Percentiles rank a stretch among this genome's conserved stretches.
Conservation (phyloP, 306 rosid genomes). For the Trifolium subterraneum region DNA sequence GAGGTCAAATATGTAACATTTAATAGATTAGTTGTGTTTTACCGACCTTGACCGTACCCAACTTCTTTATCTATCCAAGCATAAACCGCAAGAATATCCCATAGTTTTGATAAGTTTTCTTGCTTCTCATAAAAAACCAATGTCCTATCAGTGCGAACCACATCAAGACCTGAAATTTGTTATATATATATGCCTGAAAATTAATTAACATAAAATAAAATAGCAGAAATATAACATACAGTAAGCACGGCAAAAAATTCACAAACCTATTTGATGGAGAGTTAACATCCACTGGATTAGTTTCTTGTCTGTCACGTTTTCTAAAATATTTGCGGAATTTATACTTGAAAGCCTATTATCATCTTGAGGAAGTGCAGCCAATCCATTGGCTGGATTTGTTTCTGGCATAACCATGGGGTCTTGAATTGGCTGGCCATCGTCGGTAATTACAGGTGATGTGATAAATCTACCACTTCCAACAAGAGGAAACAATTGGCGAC, state of each 20-base stretch:
- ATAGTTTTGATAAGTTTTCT: conserved; percentile 87
- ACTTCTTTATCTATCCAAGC: conserved; percentile 96
- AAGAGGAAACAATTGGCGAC: conserved; percentile 83
- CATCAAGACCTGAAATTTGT: conserved; percentile 86
- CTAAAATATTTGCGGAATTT: conserved; percentile 47
- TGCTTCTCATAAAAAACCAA: conserved; percentile 90
- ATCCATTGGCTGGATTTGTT: conserved; percentile 59
- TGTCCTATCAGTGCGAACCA: conserved; percentile 96
- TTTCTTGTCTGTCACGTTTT: conserved; percentile 66
- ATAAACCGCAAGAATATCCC: conserved; percentile 97
- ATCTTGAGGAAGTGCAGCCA: conserved; percentile 50
- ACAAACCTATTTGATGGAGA: conserved; percentile 96
- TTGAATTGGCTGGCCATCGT: conserved; percentile 81
- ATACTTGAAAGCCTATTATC: conserved; percentile 38
- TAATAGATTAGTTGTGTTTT: conserved; percentile 3
- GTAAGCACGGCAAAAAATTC: conserved; percentile 12
- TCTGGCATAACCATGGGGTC: conserved; percentile 78
- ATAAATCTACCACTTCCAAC: conserved; percentile 94
- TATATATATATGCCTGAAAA: conserved; percentile 9
- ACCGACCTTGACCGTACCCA: conserved; percentile 95
- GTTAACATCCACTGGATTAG: conserved; percentile 94
- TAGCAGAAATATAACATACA: conserved; percentile 3
- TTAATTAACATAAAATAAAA: neutral
- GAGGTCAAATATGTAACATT: conserved; percentile 27
- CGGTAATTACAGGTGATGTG: conserved; percentile 85